These are phyloP conservation scores for Pseudotsuga menziesii DNA, from an alignment of 75 land plant genomes.

Conservation along the genomic window DNA sequence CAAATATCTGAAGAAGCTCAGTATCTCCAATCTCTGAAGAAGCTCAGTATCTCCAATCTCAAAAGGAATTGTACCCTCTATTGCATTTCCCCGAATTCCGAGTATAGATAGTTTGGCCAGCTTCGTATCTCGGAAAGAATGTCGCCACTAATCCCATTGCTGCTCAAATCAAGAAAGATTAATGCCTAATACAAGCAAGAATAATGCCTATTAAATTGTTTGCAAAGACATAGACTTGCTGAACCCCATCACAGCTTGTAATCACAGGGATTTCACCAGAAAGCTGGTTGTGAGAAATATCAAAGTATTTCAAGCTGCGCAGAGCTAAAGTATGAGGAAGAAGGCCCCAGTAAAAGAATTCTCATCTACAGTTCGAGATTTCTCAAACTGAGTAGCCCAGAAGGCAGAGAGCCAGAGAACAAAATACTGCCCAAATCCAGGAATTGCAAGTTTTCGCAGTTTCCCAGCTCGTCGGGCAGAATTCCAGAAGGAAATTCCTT, in stretches of 20 bases:
- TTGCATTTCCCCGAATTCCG: slow-evolving; percentile 38
- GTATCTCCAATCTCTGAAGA: slow-evolving; percentile 53
- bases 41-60: slow-evolving; percentile 49
- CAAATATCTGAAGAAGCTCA: slow-evolving; percentile 53
- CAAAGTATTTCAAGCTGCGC: slow-evolving; percentile 29
- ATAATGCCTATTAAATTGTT: slow-evolving; percentile 66
- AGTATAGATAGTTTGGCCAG: slow-evolving; percentile 39
- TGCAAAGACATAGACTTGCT: slow-evolving; percentile 47
- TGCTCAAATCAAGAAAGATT: slow-evolving; percentile 54
- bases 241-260: slow-evolving; percentile 23
- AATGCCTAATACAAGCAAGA: slow-evolving; percentile 40
- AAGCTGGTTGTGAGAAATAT: slow-evolving; percentile 55
- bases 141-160: slow-evolving; percentile 51
- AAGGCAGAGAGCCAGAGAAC: slow-evolving; percentile 58
- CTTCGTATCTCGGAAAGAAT: slow-evolving; percentile 58
- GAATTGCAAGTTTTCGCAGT: slow-evolving; percentile 38
- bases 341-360: slow-evolving; percentile 45
- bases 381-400: slow-evolving; percentile 25
- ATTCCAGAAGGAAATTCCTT: slow-evolving; percentile 45
- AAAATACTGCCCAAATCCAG: slow-evolving; percentile 61
- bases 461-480: slow-evolving; percentile 29
- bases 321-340: slow-evolving; percentile 16
- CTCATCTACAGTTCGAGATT: slow-evolving; percentile 18
- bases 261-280: slow-evolving; percentile 38
- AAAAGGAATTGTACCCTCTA: slow-evolving; percentile 50